Evolutionary conservation across 148 eudicot species (phyloP).

Genomic region (Cornus controversa): DNA sequence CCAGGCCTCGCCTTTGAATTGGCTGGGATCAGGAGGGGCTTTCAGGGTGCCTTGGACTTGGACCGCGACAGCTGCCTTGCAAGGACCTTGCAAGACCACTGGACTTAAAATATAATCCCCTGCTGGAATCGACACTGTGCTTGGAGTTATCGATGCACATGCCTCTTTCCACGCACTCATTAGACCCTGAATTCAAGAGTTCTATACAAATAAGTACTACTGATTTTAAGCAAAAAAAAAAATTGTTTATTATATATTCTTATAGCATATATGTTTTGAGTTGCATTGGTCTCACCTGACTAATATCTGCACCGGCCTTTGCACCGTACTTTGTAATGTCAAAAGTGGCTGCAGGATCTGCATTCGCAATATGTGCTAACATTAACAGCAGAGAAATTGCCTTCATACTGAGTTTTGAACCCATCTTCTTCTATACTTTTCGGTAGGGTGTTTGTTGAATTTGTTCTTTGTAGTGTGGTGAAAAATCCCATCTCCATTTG

Average conservation of each 20-base stretch:
- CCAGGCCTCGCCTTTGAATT: not conserved
- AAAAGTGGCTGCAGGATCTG: not conserved
- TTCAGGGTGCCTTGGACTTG: not conserved
- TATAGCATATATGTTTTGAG: too few relatives aligned
- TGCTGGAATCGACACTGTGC: conserved; percentile 4
- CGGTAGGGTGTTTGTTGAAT: not conserved
- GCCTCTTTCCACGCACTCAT: conserved; percentile 8
- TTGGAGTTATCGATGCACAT: not conserved
- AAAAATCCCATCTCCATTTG: not conserved
- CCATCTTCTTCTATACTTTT: not conserved
- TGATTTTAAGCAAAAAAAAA: not conserved
- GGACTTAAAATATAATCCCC: conserved; percentile 14
- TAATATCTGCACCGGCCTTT: conserved; percentile 12
- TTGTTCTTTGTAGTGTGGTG: not conserved
- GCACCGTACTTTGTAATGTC: conserved; percentile 28
- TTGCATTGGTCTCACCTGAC: conserved; percentile 10
- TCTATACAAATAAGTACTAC: too few relatives aligned
- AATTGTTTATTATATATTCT: too few relatives aligned
- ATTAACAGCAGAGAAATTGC: not conserved
- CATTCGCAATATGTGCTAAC: not conserved
- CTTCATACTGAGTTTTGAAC: too few relatives aligned
- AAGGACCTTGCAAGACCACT: not conserved
- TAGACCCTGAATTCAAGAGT: conserved; percentile 1
- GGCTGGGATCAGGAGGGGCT: not conserved
- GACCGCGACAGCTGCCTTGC: not conserved